These are phyloP conservation scores for Aurinia saxatilis DNA, from an alignment of 345 rosid genomes.

Conservation along the genomic window DNA sequence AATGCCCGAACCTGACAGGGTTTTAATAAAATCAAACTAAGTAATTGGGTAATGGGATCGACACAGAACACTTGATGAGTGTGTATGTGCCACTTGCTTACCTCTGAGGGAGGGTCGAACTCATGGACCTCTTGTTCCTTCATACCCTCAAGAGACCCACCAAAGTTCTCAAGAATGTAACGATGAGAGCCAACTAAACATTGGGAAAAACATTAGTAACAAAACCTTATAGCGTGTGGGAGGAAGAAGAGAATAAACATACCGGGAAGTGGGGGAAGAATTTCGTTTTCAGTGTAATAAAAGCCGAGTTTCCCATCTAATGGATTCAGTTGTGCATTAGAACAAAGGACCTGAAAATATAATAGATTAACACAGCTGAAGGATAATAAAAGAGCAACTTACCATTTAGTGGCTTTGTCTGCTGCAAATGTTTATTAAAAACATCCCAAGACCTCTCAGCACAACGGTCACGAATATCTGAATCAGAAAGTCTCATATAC, in stretches of 20 bases:
- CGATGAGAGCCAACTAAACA: constrained; percentile 77
- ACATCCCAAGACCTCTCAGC: constrained; percentile 81
- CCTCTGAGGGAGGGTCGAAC: constrained; percentile 92
- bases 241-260: constrained; percentile 10
- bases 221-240: background rate
- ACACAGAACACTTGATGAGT: background rate
- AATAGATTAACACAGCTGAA: background rate
- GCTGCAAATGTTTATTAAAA: constrained; percentile 57
- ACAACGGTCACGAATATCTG: constrained; percentile 61
- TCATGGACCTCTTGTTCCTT: constrained; percentile 53
- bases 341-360: constrained; percentile 13
- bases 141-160: constrained; percentile 35
- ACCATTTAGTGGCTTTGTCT: constrained; percentile 83
- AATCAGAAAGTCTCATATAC: background rate
- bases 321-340: constrained; percentile 18
- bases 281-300: constrained; percentile 93
- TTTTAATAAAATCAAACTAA: background rate
- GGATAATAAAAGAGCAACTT: background rate
- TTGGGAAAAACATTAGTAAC: background rate
- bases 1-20: constrained; percentile 67
- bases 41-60: background rate
- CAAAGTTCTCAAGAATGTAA: constrained; percentile 56
- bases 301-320: constrained; percentile 92
- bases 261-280: constrained; percentile 97
- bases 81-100: constrained; percentile 18